Evolutionary conservation across 2,329 filamentous ascomycete genomes (phyloP).

Genomic region (Colletotrichum tanaceti): DNA sequence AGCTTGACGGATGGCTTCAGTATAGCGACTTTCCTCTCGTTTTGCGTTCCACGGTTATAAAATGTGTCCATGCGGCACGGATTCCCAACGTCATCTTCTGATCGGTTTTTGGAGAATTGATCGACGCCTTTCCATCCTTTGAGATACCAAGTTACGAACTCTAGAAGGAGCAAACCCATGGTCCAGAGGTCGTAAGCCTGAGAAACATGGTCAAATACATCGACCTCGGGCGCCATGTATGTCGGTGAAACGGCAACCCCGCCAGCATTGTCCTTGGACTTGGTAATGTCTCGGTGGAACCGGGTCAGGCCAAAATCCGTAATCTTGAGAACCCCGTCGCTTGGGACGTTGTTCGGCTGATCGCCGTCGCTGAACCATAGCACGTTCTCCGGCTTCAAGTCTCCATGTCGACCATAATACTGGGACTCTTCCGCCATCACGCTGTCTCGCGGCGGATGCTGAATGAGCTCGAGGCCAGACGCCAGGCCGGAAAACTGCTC

Average conservation of each 20-base stretch:
- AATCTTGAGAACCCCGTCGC: not conserved
- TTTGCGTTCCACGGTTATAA: not conserved
- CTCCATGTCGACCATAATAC: not conserved
- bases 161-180: not conserved
- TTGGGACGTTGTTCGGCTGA: not conserved
- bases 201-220: not conserved
- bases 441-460: not conserved
- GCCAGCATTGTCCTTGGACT: not conserved
- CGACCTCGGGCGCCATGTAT: not conserved
- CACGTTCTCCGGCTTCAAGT: not conserved
- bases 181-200: conserved; percentile 8
- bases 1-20: not conserved
- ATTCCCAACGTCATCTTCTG: not conserved
- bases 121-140: not conserved
- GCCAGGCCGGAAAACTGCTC: not conserved
- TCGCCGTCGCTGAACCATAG: not conserved
- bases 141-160: conserved; percentile 11
- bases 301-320: not conserved
- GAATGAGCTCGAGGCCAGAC: not conserved
- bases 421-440: not conserved
- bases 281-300: not conserved
- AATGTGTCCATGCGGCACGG: not conserved
- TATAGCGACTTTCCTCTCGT: not conserved
- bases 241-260: not conserved
- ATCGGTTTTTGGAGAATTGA: not conserved